These are phyloP conservation scores for Ophiostoma novo-ulmi DNA, from an alignment of 2,329 filamentous ascomycete genomes.

Conservation along the genomic window DNA sequence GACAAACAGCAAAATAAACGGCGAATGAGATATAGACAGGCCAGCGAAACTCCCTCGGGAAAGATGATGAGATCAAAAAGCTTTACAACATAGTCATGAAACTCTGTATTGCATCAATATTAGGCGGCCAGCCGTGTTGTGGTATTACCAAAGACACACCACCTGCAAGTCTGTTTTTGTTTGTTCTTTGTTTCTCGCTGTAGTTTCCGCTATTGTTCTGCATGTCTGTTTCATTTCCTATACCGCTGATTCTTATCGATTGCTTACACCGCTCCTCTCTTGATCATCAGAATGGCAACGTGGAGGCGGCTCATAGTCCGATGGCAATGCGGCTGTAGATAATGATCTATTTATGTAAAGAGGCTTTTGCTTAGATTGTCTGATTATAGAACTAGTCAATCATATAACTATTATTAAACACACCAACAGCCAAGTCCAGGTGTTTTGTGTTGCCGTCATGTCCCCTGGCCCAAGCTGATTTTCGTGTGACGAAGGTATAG, in stretches of 20 bases:
- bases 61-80: background rate
- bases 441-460: background rate
- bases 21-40: background rate
- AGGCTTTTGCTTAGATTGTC: background rate
- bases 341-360: background rate
- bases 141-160: background rate
- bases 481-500: background rate
- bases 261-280: background rate
- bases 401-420: background rate
- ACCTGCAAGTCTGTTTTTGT: background rate
- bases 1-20: background rate
- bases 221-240: background rate
- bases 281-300: background rate
- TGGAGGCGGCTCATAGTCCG: background rate
- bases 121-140: constrained; percentile 6
- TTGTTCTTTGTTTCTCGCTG: background rate
- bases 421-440: background rate
- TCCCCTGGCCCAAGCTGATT: background rate
- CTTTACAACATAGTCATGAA: background rate
- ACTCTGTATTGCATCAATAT: background rate
- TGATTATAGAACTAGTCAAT: background rate
- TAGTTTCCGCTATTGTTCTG: background rate
- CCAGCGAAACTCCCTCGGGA: background rate
- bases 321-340: background rate
- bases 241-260: background rate